Evolutionary conservation across 140 eudicot genomes (phyloP), one percentile per base, ranked within the genome.

Genomic region (Bidens hawaiensis): DNA sequence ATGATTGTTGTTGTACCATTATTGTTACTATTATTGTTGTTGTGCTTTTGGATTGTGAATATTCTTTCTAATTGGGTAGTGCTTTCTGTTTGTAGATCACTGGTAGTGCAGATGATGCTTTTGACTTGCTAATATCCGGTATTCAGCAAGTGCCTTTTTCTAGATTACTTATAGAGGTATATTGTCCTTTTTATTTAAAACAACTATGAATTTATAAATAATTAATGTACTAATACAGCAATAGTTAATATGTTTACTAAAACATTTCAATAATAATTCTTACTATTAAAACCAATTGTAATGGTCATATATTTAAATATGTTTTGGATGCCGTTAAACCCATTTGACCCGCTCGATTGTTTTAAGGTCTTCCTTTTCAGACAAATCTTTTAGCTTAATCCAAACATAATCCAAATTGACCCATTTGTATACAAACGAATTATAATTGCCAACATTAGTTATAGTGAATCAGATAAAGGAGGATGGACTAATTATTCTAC

Each of bases 101-200:
- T 41, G 86, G 86, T 30, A 76, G 76, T 70, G 82, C 76, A 31
- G 88, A 78, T 57, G 85, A 69, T 76, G 83, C 95, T 17, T 64
- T 78, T 41, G 78, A 85, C 67, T 64, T 88, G 17, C 65, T 93
- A 50, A 64, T 85, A 26, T 65, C 82, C n/a, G 99, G 99, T 36
- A 73, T 93, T 60, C 75, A 68, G 61, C 75, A 70, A 27, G 89
- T 81, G 67, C 88, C 95, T 63, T 46, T 43, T 67, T 88, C 85
- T 76, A 80, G 74, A 69, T 69, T 79, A 72, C 95, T 93, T 73
- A 65, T 85, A 59, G 96, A 93, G 96, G 99, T 85, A 78, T 53
- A 27, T 62, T 38, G 38, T 19, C 48, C 67, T 6, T 45, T 33
- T 55, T 22, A 26, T 58, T 9, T 49, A 46, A 26, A 64, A 51